Evolutionary conservation across 192 early-diverging fungal genomes (phyloP).

Genomic region (Coemansia sp.): DNA sequence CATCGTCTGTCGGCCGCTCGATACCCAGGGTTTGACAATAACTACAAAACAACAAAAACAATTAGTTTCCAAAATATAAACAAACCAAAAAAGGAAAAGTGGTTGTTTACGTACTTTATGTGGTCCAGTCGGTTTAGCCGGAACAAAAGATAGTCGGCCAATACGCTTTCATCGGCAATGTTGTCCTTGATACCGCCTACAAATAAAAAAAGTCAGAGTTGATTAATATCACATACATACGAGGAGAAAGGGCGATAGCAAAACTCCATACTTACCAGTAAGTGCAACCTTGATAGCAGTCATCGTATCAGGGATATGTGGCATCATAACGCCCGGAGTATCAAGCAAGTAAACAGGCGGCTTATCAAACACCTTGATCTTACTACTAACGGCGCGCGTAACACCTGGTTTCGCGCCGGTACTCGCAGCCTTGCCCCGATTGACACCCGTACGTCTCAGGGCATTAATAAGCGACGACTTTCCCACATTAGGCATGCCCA

Average conservation of each 20-base stretch:
- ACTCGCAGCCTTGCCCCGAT: slow-evolving; percentile 73
- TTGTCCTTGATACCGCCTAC: slow-evolving; percentile 78
- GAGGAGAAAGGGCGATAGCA: background rate
- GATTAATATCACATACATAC: background rate
- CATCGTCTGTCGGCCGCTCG: slow-evolving; percentile 70
- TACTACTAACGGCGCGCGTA: slow-evolving; percentile 70
- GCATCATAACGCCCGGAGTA: slow-evolving; percentile 92
- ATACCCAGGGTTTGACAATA: slow-evolving; percentile 61
- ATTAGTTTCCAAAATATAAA: background rate
- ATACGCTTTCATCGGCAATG: slow-evolving; percentile 74
- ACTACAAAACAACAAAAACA: slow-evolving; percentile 28
- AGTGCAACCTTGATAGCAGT: slow-evolving; percentile 87
- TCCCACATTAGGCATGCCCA: slow-evolving; percentile 97
- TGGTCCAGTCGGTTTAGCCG: slow-evolving; percentile 68
- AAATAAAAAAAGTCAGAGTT: slow-evolving; percentile 1
- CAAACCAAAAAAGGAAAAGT: background rate
- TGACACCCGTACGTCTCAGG: slow-evolving; percentile 75
- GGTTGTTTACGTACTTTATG: slow-evolving; percentile 50
- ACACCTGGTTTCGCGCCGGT: slow-evolving; percentile 89
- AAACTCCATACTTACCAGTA: slow-evolving; percentile 59
- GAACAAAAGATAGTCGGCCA: slow-evolving; percentile 91
- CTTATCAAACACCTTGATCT: slow-evolving; percentile 83
- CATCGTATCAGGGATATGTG: slow-evolving; percentile 79
- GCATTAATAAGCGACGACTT: slow-evolving; percentile 93
- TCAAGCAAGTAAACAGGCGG: slow-evolving; percentile 93